Base-by-base conservation (phyloP, 2,329 filamentous ascomycete genomes). In the Hansfordia pulvinata region DNA sequence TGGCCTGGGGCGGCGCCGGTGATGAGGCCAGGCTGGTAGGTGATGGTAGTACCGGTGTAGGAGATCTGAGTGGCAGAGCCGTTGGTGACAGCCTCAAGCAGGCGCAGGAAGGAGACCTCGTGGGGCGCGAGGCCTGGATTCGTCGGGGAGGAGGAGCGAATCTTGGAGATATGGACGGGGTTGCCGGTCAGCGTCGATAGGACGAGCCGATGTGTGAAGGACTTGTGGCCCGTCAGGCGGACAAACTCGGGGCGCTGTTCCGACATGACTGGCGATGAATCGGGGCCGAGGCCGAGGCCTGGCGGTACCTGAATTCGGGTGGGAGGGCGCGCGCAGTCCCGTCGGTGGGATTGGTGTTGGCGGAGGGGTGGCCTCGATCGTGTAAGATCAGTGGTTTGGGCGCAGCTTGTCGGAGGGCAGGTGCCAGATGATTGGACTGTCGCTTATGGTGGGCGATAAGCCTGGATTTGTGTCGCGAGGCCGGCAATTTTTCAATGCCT, bases 31-130 rank as follows among this genome's bases (percentile, higher is more conserved):
- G 90, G 90, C 38, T 82, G 79, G 57, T 92, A 98, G 19, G 86
- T 77, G 30, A 98, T 70, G 2, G 84, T 86, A 1, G 90, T 96
- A 47, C 90, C 90, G 2, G 85, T 94, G 58, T 93, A 90, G 8
- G 85, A 93, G 41, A 98, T 93, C 46, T 94, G 86, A 58, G 96
- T 84, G 30, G 80, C 76, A 31, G 81, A 82, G 56, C 90, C 90
- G 62, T 98, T 98, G 46, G 90, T 98, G 43, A 98, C 68, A 39
- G 83, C 70, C 53, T 96, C 90, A 46, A 98, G 76, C 11, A 98
- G 79, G 30, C 90, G 86, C 17, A 98, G 69, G 53, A 98, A 88
- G 24, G 90, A 96, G 43, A 96, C 76, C 57, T 98, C 90, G 59
- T 93, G 80, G 25, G 84, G 77, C 28, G 83, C 78, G 29, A 98